A percentile compares a stretch with the other conserved stretches of the same genome.
These are phyloP conservation scores for Neofusicoccum umdonicola DNA, from an alignment of 2,329 filamentous ascomycete genomes.

Conservation along the genomic window DNA sequence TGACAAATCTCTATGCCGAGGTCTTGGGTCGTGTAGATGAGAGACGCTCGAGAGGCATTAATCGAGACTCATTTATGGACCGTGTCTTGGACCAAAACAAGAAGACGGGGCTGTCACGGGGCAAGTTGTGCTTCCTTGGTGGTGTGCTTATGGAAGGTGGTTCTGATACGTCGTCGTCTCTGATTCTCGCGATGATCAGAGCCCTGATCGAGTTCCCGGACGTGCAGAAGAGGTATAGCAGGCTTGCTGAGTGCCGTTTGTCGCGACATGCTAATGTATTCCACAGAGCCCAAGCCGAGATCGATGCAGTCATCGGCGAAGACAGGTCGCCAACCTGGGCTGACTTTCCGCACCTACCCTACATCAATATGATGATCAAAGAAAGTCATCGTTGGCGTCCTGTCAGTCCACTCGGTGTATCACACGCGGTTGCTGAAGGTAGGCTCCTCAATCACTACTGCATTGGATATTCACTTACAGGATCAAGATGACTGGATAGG, in stretches of 20 bases:
- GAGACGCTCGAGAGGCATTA: too few relatives aligned
- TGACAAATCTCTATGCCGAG: too few relatives aligned
- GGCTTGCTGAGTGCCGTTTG: too few relatives aligned
- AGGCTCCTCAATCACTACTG: not conserved
- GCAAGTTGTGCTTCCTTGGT: constrained; percentile 38
- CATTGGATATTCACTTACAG: constrained; percentile 22
- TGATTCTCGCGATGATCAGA: constrained; percentile 21
- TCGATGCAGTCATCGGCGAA: constrained; percentile 4
- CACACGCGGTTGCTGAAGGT: constrained; percentile 42
- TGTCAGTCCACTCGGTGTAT: constrained; percentile 27
- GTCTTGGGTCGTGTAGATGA: too few relatives aligned
- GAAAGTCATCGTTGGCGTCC: constrained; percentile 37
- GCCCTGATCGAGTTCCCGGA: not conserved
- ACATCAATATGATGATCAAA: constrained; percentile 24
- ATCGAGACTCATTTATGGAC: too few relatives aligned
- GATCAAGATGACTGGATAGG: constrained; percentile 39
- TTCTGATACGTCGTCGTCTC: constrained; percentile 33
- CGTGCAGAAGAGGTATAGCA: constrained; percentile 23
- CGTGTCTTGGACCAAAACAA: not conserved
- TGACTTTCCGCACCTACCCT: constrained; percentile 8
- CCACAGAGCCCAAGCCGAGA: constrained; percentile 26
- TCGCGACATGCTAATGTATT: too few relatives aligned
- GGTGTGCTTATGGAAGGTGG: constrained; percentile 37
- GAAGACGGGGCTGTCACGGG: not conserved
- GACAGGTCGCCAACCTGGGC: not conserved